A percentile compares a stretch with the other conserved stretches of the same genome.
These are phyloP conservation scores for Penstemon davidsonii DNA, from an alignment of 257 asterid genomes.

Conservation along the genomic window DNA sequence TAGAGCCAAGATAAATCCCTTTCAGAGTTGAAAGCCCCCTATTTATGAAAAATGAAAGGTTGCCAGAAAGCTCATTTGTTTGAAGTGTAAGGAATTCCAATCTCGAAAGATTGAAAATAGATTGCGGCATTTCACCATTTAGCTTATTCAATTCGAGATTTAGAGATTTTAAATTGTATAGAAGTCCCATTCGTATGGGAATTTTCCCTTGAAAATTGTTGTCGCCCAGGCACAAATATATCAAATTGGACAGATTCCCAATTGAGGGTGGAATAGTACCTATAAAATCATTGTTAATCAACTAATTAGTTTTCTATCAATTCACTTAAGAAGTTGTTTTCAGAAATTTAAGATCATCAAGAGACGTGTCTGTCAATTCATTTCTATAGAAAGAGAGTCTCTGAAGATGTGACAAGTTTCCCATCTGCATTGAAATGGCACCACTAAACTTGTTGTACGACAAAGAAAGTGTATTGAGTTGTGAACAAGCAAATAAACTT, in stretches of 20 bases:
- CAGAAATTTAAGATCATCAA: no score
- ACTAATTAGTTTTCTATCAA: no score
- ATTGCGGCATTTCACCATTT: constrained; percentile 16
- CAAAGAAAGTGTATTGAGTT: no score
- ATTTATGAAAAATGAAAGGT: constrained; percentile 6
- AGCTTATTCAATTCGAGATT: background rate
- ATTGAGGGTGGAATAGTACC: constrained; percentile 23
- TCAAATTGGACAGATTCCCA: constrained; percentile 16
- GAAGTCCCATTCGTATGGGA: constrained; percentile 7
- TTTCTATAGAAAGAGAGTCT: no score
- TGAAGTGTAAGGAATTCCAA: background rate
- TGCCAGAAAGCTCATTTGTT: background rate
- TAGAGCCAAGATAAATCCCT: background rate
- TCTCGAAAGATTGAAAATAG: constrained; percentile 27
- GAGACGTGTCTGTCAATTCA: no score
- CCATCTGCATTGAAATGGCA: no score
- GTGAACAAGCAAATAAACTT: no score
- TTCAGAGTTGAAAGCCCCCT: constrained; percentile 9
- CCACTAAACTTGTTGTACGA: no score
- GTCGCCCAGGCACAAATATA: background rate
- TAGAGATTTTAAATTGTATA: background rate
- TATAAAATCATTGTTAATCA: background rate
- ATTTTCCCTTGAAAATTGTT: constrained; percentile 16
- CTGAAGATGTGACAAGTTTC: no score
- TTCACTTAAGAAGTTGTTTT: no score